Conservation (phyloP, 2,329 filamentous ascomycete species). For the Scedosporium aurantiacum region DNA sequence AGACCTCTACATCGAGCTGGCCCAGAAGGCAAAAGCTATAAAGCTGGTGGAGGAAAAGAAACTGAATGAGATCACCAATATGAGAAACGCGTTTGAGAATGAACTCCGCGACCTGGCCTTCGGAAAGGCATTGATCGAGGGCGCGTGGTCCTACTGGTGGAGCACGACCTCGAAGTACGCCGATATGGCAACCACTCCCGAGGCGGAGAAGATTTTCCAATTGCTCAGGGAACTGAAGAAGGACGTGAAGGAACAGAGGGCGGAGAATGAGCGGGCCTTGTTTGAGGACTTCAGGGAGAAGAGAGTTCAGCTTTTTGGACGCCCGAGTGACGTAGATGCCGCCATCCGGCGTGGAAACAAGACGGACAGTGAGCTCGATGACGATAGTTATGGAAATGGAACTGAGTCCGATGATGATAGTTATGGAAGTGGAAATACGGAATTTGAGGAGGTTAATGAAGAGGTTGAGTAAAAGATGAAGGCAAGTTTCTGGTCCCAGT, state of each 20-base stretch:
- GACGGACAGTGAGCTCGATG: too few relatives aligned
- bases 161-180: neutral
- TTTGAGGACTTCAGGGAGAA: neutral
- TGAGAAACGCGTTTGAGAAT: neutral
- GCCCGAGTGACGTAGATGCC: neutral
- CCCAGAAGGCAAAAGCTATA: neutral
- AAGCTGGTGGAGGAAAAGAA: neutral
- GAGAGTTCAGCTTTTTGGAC: neutral
- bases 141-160: neutral
- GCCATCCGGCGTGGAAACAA: neutral
- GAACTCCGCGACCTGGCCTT: neutral
- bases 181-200: neutral
- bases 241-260: neutral
- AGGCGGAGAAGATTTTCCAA: neutral
- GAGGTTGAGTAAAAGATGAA: too few relatives aligned
- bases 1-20: neutral
- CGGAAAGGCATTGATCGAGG: neutral
- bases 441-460: too few relatives aligned
- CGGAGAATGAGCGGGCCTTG: neutral
- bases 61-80: neutral
- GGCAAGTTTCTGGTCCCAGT: too few relatives aligned
- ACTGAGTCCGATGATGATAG: too few relatives aligned
- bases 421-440: too few relatives aligned
- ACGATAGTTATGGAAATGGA: too few relatives aligned
- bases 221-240: neutral